A percentile compares a stretch with the other conserved stretches of the same genome.
phyloP scores from a whole-genome alignment of 164 flowering plant genomes.

The Berberis thunbergii region DNA sequence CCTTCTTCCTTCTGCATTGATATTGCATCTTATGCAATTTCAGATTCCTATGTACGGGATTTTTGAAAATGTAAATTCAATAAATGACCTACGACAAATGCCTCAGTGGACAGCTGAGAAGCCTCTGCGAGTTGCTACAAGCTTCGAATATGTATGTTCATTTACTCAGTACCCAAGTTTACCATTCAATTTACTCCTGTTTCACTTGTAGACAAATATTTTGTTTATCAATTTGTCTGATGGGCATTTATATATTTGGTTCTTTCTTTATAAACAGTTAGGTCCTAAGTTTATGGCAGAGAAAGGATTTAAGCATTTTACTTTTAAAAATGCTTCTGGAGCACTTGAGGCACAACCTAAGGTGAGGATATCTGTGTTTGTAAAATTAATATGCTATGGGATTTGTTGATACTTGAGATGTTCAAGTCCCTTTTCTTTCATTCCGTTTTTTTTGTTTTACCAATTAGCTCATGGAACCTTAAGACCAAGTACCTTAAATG shows the following conservation, averaged over 20 bases:
- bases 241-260: background rate
- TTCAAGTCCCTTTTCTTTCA: no score
- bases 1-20: background rate
- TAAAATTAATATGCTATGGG: background rate
- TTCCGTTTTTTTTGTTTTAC: no score
- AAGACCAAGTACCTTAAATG: no score
- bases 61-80: constrained; percentile 84
- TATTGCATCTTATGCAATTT: constrained; percentile 3
- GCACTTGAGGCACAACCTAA: constrained; percentile 98
- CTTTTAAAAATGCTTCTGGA: constrained; percentile 94
- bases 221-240: constrained; percentile 1
- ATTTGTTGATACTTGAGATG: no score
- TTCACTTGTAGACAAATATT: background rate
- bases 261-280: constrained; percentile 32
- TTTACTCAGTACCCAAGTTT: constrained; percentile 3
- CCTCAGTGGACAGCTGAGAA: constrained; percentile 87
- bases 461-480: no score
- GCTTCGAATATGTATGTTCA: constrained; percentile 70
- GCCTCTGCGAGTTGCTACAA: constrained; percentile 93
- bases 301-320: constrained; percentile 69
- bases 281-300: constrained; percentile 86
- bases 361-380: constrained; percentile 32
- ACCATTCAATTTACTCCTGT: background rate
- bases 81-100: constrained; percentile 80
- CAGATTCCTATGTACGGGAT: constrained; percentile 96